Conservation (phyloP, 306 rosid species). For the Lupinus albus region DNA sequence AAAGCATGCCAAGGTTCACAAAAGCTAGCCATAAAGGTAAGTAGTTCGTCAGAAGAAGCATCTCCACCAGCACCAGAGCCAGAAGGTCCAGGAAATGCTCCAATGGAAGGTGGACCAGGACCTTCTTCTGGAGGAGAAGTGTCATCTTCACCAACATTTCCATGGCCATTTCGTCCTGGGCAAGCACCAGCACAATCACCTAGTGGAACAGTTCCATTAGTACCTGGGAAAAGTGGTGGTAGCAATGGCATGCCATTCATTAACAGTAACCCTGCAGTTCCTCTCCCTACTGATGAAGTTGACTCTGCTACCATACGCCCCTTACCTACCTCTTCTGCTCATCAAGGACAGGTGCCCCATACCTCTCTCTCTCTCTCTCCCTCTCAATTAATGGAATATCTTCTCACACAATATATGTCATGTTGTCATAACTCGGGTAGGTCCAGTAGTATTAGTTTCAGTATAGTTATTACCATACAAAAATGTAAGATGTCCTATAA, state of each 20-base stretch:
- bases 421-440: too few species aligned
- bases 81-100: constrained; percentile 44
- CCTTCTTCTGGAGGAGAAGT: constrained; percentile 63
- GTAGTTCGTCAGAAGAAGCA: constrained; percentile 36
- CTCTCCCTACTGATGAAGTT: constrained; percentile 93
- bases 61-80: background rate
- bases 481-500: too few species aligned
- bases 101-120: constrained; percentile 50
- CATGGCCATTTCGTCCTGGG: constrained; percentile 86
- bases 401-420: too few species aligned
- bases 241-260: constrained; percentile 75
- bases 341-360: constrained; percentile 56
- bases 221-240: constrained; percentile 62
- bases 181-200: constrained; percentile 48
- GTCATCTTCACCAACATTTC: constrained; percentile 62
- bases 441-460: too few species aligned
- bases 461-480: too few species aligned
- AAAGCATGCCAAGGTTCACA: constrained; percentile 63
- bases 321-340: constrained; percentile 68
- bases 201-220: constrained; percentile 50
- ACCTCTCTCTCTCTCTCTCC: constrained; percentile 11
- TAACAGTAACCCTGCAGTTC: constrained; percentile 96
- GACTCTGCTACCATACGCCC: constrained; percentile 95
- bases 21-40: constrained; percentile 75
- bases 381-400: constrained; percentile 23